Evolutionary conservation across 2,329 filamentous ascomycete species (phyloP), one percentile per base, ranked within the genome.

Genomic region (Talaromyces atroroseus): DNA sequence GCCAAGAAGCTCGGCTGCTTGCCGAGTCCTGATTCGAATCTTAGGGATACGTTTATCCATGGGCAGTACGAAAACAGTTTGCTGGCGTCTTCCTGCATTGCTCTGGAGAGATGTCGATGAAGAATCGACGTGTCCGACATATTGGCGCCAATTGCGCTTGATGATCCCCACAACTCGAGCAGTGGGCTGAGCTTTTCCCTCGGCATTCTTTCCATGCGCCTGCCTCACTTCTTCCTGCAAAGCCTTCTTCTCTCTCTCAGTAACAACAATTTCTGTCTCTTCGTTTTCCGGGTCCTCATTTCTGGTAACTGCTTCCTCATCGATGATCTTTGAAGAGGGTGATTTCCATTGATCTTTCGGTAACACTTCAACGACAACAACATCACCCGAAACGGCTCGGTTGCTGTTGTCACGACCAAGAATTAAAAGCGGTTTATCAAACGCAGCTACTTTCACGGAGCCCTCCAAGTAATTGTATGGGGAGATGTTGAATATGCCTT

Each of bases 41-140:
- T 97, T 99, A 2, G 94, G 94, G 21, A 99, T 89, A 66, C 90
- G 88, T 78, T 96, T 97, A 74, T 99, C 92, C 92, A 99, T 97
- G 3, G 94, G 92, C 49, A 97, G 85, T 18, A 99, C 80, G 73
- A 99, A 99, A 14, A 99, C 91, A 16, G 84, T 95, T 69, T 96
- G 91, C 69, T 95, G 90, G 65, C 88, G 88, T 58, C 91, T 83
- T 29, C 90, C 90, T 64, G 91, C 87, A 59, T 85, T 87, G 1
- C 83, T 82, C 2, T 85, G 82, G 53, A 86, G 83, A 65, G 86
- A 87, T 49, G 91, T 87, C 1, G 92, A 95, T 11, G 88, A 89
- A 51, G 87, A 86, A 68, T 99, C 94, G 56, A 99, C 87, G 68
- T 96, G 92, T 2, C 94, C 94, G 60, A 99, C 94, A 65, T 96